A percentile compares a stretch with the other conserved stretches of the same genome.
phyloP scores from a whole-genome alignment of 306 rosid species.

The Cucurbita maxima region DNA sequence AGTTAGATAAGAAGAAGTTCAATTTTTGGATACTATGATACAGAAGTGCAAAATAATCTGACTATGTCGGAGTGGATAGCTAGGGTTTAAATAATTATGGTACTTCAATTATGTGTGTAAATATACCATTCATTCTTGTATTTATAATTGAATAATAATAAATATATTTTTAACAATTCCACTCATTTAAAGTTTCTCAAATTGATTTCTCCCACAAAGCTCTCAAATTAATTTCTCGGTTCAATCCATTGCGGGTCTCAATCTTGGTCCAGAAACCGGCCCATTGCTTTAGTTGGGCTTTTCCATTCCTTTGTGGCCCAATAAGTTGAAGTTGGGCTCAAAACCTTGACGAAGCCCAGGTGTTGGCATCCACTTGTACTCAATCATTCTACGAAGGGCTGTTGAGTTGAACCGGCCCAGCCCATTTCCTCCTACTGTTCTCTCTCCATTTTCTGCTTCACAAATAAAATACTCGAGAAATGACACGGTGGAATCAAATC shows the following conservation, averaged over 20 bases:
- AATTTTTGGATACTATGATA: no score
- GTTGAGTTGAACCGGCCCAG: background rate
- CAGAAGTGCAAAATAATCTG: no score
- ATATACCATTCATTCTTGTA: background rate
- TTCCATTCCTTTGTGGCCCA: background rate
- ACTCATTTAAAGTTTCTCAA: background rate
- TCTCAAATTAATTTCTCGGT: background rate
- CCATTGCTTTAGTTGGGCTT: background rate
- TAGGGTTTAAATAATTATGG: no score
- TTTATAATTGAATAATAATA: background rate
- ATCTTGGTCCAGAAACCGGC: background rate
- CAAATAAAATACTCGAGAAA: background rate
- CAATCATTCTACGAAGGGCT: background rate
- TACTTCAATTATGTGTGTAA: no score
- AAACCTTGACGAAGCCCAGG: conserved; percentile 2
- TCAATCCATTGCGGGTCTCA: background rate
- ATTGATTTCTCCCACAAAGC: background rate
- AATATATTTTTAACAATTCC: background rate
- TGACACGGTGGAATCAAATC: no score
- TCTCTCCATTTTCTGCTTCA: background rate
- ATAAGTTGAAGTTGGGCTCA: background rate
- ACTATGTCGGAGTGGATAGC: no score
- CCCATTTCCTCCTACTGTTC: background rate
- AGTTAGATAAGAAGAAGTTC: no score
- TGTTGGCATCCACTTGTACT: conserved; percentile 11